A percentile compares a stretch with the other conserved stretches of the same genome.
These are phyloP conservation scores for Candida cerambycidarum DNA, from an alignment of 805 yeast species.

Conservation along the genomic window DNA sequence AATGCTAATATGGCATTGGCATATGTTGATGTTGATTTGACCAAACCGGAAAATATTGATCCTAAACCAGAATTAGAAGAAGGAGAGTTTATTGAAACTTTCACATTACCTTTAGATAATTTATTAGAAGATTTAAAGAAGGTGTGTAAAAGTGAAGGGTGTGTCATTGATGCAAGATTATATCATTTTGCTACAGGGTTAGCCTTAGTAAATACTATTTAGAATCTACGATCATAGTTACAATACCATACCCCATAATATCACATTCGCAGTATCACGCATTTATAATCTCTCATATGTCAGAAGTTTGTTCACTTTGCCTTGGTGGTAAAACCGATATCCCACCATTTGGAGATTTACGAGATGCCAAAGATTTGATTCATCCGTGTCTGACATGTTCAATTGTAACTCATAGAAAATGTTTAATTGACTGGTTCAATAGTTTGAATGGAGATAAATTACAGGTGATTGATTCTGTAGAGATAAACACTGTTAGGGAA, in stretches of 20 bases:
- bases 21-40: slow-evolving; percentile 72
- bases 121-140: slow-evolving; percentile 55
- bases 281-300: slow-evolving; percentile 1
- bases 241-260: background rate
- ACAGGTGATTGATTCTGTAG: slow-evolving; percentile 15
- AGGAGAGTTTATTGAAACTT: slow-evolving; percentile 89
- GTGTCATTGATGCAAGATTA: slow-evolving; percentile 80
- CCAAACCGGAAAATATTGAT: slow-evolving; percentile 59
- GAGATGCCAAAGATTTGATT: slow-evolving; percentile 37
- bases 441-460: slow-evolving; percentile 31
- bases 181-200: slow-evolving; percentile 86
- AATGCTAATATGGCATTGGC: slow-evolving; percentile 85
- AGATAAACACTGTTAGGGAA: background rate
- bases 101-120: slow-evolving; percentile 61
- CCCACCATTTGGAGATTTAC: slow-evolving; percentile 37
- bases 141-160: slow-evolving; percentile 60
- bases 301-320: slow-evolving; percentile 34
- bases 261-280: background rate
- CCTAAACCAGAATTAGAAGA: slow-evolving; percentile 83
- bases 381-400: slow-evolving; percentile 41
- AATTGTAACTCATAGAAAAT: slow-evolving; percentile 35
- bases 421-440: slow-evolving; percentile 43
- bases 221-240: no score
- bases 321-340: slow-evolving; percentile 38
- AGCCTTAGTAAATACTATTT: slow-evolving; percentile 21